A percentile compares a stretch with the other conserved stretches of the same genome.
phyloP scores from a whole-genome alignment of 2,329 filamentous ascomycete species.

The Aureobasidium zeae region DNA sequence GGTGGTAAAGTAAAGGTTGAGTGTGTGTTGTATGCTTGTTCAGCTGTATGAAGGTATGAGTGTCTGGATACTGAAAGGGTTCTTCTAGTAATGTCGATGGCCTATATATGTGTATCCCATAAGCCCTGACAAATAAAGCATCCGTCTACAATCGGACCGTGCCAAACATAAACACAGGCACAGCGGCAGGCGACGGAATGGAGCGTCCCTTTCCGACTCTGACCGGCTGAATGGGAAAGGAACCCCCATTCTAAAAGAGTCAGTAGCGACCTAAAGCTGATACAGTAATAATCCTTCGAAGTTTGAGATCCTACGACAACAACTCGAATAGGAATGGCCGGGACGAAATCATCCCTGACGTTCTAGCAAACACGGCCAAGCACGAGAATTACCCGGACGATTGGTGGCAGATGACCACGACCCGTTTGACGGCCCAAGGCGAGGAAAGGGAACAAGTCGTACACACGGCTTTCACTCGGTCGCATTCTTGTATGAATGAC shows the following conservation, averaged over 20 bases:
- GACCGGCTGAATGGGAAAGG: too few species aligned
- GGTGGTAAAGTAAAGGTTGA: background rate
- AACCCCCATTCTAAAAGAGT: too few species aligned
- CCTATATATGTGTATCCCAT: constrained; percentile 1
- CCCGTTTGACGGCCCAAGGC: background rate
- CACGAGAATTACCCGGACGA: constrained; percentile 6
- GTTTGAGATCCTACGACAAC: constrained; percentile 2
- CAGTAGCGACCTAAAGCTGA: too few species aligned
- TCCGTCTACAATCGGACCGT: background rate
- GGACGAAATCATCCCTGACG: background rate
- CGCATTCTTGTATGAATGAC: constrained; percentile 1
- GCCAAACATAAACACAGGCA: background rate
- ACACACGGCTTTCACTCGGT: constrained; percentile 10
- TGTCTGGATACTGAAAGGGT: background rate
- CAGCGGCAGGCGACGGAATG: constrained; percentile 3
- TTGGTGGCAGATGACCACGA: constrained; percentile 2
- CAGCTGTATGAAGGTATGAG: background rate
- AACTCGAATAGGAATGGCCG: too few species aligned
- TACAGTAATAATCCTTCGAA: background rate
- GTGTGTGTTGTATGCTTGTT: background rate
- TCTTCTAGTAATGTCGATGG: constrained; percentile 1
- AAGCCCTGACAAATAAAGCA: too few species aligned
- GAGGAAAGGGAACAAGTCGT: constrained; percentile 5
- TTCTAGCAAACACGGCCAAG: too few species aligned
- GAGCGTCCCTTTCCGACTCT: constrained; percentile 7